A percentile compares a stretch with the other conserved stretches of the same genome.
phyloP scores from a whole-genome alignment of 1,284 basidiomycete genomes.

The Chalciporus sp. region DNA sequence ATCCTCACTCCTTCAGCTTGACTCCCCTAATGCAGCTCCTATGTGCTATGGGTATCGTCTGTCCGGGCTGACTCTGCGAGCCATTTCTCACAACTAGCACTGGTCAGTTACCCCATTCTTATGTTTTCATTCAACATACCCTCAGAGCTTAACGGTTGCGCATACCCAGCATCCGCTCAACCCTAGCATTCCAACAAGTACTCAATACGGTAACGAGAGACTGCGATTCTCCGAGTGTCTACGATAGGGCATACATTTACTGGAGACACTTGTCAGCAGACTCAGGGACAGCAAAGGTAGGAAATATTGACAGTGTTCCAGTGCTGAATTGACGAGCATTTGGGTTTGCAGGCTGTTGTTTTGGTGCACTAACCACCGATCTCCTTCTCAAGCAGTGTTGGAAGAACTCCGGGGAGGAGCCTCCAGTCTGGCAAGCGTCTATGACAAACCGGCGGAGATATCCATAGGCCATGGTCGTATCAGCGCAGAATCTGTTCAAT shows the following conservation, averaged over 20 bases:
- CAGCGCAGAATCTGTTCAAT: slow-evolving; percentile 81
- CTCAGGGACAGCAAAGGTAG: slow-evolving; percentile 89
- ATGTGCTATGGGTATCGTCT: no score
- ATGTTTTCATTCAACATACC: no score
- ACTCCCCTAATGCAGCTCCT: no score
- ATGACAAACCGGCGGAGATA: slow-evolving; percentile 94
- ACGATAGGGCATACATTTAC: slow-evolving; percentile 95
- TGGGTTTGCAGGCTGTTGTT: slow-evolving; percentile 73
- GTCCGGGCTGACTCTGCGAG: no score
- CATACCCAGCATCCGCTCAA: no score
- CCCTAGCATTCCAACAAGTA: slow-evolving; percentile 89
- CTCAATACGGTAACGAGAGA: slow-evolving; percentile 95
- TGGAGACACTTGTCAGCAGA: slow-evolving; percentile 94
- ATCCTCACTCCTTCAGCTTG: no score
- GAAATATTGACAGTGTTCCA: not conserved
- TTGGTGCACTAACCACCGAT: slow-evolving; percentile 92
- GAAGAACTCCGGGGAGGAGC: slow-evolving; percentile 93
- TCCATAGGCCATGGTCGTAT: slow-evolving; percentile 86
- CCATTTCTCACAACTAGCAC: no score
- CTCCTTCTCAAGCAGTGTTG: slow-evolving; percentile 81
- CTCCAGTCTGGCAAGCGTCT: slow-evolving; percentile 87
- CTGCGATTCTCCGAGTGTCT: slow-evolving; percentile 96
- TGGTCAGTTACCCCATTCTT: no score
- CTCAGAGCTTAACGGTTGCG: no score
- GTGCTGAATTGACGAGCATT: slow-evolving; percentile 4